A percentile compares a stretch with the other conserved stretches of the same genome.
Conservation (phyloP, 768 basidiomycete genomes). For the Crassisporium funariophilum region DNA sequence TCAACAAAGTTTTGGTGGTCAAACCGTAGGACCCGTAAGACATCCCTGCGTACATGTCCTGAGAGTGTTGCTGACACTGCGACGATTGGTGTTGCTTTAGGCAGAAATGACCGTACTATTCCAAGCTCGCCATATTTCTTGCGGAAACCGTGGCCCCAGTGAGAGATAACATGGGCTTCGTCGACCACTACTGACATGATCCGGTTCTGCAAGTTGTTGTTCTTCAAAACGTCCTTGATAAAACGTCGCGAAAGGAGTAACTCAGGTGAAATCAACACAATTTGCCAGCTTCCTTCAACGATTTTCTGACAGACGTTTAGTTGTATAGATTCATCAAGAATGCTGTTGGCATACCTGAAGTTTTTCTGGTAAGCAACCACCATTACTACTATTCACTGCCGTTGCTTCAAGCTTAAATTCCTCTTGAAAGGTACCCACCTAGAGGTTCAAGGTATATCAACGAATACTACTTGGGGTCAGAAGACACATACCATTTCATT, state of each 20-base stretch:
- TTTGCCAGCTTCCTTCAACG: slow-evolving; percentile 23
- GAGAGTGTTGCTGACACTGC: slow-evolving; percentile 38
- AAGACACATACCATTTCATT: slow-evolving; percentile 28
- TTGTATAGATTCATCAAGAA: neutral
- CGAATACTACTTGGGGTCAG: neutral
- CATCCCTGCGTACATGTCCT: slow-evolving; percentile 23
- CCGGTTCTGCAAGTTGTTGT: slow-evolving; percentile 20
- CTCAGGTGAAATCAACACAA: slow-evolving; percentile 37
- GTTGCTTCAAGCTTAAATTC: slow-evolving; percentile 33
- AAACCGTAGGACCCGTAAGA: slow-evolving; percentile 30
- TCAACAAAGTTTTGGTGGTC: slow-evolving; percentile 13
- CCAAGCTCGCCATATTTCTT: slow-evolving; percentile 32
- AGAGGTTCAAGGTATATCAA: neutral
- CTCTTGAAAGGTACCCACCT: slow-evolving; percentile 31
- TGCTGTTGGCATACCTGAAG: slow-evolving; percentile 24
- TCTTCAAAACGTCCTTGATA: slow-evolving; percentile 25
- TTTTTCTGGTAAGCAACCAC: slow-evolving; percentile 25
- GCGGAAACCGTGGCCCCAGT: slow-evolving; percentile 37
- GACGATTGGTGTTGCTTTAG: slow-evolving; percentile 28
- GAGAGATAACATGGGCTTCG: slow-evolving; percentile 39
- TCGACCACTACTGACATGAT: slow-evolving; percentile 33
- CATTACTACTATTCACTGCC: slow-evolving; percentile 33
- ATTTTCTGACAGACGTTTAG: slow-evolving; percentile 18
- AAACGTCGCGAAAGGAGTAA: slow-evolving; percentile 31
- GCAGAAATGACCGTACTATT: slow-evolving; percentile 30